Base-by-base conservation (phyloP, 441 rosid genomes). In the Erodium trifolium region DNA sequence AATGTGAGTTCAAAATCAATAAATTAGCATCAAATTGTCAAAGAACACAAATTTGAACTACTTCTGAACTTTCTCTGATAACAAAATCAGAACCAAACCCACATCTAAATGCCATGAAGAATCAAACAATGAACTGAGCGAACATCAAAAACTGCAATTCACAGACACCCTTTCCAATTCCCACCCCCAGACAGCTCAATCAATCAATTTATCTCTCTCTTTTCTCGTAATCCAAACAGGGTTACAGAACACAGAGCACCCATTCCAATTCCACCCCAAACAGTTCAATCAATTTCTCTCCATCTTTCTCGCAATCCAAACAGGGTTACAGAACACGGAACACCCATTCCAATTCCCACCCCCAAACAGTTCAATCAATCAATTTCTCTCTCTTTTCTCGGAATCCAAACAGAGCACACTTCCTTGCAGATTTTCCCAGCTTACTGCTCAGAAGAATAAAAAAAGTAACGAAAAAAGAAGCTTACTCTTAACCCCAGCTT, bases 401-500 rank as follows among this genome's bases (percentile, higher is more conserved):
- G 47, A 41, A 41, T 41, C 47, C 47, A 41, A 41, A 41, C 18
- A 53, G 13, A 65, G 6, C 27, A 23, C 27, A 23, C 27, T 23
- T 23, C 27, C 2, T 23, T 23, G 2, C 27, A 23, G 27, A 23
- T 0, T 23, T 23, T 23, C 2, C 27, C 27, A 23, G 0, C 27
- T 10, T 0, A 47, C 14, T 12, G 12, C 1, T 13, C n/a, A 14
- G 13, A 10, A 31, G 55, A 31, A 39, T 39, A 39, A 39, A 39
- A 10, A 4, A 39, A 53, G 12, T 10, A 57, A 34, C 8, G 6
- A n/a, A 41, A 17, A 6, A 19, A 68, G 69, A 41, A 39, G 72
- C 85, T 78, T 70, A 88, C 96, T 77, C 71, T 91, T 93, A 64
- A 47, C 71, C 2, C 93, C 95, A 63, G 77, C 75, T 81, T 73